A percentile compares a stretch with the other conserved stretches of the same genome.
phyloP scores from a whole-genome alignment of 1,139 yeast genomes.

The Pichia norvegensis region DNA sequence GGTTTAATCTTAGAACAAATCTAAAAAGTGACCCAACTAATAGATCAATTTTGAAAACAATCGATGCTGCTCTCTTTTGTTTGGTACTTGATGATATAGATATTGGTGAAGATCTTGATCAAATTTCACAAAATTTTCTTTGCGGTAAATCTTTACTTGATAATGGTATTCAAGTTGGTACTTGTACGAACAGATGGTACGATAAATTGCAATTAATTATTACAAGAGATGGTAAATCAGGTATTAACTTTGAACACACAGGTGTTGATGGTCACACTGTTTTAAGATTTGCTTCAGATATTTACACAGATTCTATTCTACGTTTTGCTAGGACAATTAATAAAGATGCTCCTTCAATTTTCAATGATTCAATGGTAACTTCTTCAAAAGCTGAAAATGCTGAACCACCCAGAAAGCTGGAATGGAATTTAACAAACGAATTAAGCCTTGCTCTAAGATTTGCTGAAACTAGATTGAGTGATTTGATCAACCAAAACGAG shows the following conservation, averaged over 20 bases:
- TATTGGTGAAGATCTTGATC: slow-evolving; percentile 52
- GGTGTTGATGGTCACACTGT: slow-evolving; percentile 97
- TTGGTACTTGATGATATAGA: slow-evolving; percentile 75
- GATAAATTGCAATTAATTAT: slow-evolving; percentile 85
- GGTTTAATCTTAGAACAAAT: slow-evolving; percentile 66
- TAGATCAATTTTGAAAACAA: slow-evolving; percentile 60
- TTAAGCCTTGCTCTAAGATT: slow-evolving; percentile 73
- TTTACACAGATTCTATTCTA: slow-evolving; percentile 82
- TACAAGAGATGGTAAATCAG: slow-evolving; percentile 89
- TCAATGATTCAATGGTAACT: slow-evolving; percentile 33
- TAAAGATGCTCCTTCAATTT: slow-evolving; percentile 70
- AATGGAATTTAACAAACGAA: slow-evolving; percentile 79
- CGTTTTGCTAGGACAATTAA: slow-evolving; percentile 82
- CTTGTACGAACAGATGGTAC: slow-evolving; percentile 93
- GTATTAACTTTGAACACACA: slow-evolving; percentile 89
- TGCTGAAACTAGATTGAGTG: slow-evolving; percentile 85
- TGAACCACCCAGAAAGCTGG: slow-evolving; percentile 63
- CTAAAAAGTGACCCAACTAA: slow-evolving; percentile 45
- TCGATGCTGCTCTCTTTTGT: slow-evolving; percentile 75
- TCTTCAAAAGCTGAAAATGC: neutral
- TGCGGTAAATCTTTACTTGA: slow-evolving; percentile 78
- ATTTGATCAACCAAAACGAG: slow-evolving; percentile 83
- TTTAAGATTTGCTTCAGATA: slow-evolving; percentile 77
- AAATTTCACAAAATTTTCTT: slow-evolving; percentile 72
- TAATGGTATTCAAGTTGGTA: slow-evolving; percentile 84